phyloP scores from a whole-genome alignment of 2,329 filamentous ascomycete genomes.

The Apiospora arundinis region DNA sequence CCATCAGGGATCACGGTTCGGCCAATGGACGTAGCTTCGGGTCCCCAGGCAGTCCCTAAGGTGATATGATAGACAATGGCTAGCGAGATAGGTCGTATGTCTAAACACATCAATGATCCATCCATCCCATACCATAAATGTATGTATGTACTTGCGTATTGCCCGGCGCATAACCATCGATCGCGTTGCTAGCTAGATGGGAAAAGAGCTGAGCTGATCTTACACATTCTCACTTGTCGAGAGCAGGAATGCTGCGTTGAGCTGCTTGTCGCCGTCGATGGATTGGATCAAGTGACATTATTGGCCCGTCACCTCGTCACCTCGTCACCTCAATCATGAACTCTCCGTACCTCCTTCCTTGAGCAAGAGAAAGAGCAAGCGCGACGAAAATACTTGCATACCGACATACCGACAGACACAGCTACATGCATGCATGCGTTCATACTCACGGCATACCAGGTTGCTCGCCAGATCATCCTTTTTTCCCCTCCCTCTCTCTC shows the following conservation, averaged over 20 bases:
- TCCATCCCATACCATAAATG: neutral
- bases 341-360: neutral
- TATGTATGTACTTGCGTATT: neutral
- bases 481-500: neutral
- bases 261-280: neutral
- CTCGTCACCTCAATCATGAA: neutral
- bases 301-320: neutral
- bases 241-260: neutral
- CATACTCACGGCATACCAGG: neutral
- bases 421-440: neutral
- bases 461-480: neutral
- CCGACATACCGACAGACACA: neutral
- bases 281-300: constrained; percentile 1
- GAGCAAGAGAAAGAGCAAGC: neutral
- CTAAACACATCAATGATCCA: neutral
- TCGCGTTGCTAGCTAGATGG: too few species aligned
- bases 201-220: neutral
- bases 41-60: neutral
- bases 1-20: neutral
- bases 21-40: constrained; percentile 11
- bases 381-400: neutral
- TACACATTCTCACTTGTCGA: neutral
- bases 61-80: neutral
- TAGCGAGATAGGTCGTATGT: neutral
- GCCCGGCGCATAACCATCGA: neutral